Percentiles rank a stretch among this genome's conserved stretches.
Conservation (phyloP, 2,329 filamentous ascomycete species). For the Fusarium coffeatum region DNA sequence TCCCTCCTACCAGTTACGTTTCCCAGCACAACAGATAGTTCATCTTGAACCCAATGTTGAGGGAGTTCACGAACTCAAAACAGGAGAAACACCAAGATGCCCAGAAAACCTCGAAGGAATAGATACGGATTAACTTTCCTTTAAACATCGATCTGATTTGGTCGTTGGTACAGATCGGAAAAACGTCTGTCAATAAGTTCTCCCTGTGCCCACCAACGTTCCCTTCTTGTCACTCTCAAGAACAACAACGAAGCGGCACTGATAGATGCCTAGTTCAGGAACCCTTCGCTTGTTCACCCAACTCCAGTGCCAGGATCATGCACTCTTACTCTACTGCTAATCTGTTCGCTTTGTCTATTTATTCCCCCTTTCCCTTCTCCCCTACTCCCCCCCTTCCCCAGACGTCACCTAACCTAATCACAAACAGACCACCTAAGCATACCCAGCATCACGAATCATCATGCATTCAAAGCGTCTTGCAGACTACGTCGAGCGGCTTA, state of each 20-base stretch:
- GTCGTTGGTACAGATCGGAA: rapidly evolving
- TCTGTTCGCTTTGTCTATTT: too few relatives aligned
- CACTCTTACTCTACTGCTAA: neutral
- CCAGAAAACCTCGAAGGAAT: rapidly evolving
- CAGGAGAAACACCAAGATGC: neutral
- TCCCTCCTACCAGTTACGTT: too few relatives aligned
- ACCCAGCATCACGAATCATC: neutral
- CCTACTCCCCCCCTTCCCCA: too few relatives aligned
- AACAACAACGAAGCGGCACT: neutral
- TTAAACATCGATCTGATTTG: too few relatives aligned
- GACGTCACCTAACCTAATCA: too few relatives aligned
- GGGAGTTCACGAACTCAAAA: too few relatives aligned
- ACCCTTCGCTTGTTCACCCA: neutral
- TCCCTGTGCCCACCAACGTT: neutral
- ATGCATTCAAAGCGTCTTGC: conserved; percentile 29
- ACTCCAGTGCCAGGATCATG: neutral
- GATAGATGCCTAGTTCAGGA: neutral
- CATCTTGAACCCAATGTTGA: too few relatives aligned
- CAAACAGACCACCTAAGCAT: neutral
- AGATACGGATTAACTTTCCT: too few relatives aligned
- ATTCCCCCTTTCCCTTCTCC: neutral
- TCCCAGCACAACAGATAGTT: too few relatives aligned
- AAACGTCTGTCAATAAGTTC: neutral
- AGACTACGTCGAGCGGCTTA: conserved; percentile 31
- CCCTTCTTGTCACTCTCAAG: neutral